Percentiles rank a stretch among this genome's conserved stretches.
phyloP scores from a whole-genome alignment of 75 land plant species.

The Pinus taeda region DNA sequence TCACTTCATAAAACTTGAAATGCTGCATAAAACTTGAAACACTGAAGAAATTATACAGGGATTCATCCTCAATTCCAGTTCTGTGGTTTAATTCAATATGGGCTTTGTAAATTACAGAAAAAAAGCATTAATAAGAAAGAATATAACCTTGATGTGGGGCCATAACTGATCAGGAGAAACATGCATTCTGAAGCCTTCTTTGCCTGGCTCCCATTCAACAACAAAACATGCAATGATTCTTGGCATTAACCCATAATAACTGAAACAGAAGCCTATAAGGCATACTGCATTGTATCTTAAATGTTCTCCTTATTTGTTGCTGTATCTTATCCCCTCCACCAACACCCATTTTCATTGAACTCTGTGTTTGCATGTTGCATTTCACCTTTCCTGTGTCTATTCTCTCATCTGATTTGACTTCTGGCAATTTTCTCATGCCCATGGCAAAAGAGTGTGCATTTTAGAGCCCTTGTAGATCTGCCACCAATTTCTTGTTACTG shows the following conservation, averaged over 20 bases:
- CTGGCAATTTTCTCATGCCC: slow-evolving; percentile 80
- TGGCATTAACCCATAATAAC: slow-evolving; percentile 65
- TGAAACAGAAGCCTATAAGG: slow-evolving; percentile 93
- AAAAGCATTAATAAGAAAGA: not conserved
- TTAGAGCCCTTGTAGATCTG: slow-evolving; percentile 80
- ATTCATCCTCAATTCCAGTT: too few species aligned
- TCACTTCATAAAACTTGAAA: too few species aligned
- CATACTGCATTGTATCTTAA: slow-evolving; percentile 94
- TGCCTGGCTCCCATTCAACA: slow-evolving; percentile 94
- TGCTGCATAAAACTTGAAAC: too few species aligned
- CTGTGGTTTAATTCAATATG: not conserved
- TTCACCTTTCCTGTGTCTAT: slow-evolving; percentile 43
- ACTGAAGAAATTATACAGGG: too few species aligned
- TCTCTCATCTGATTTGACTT: slow-evolving; percentile 64
- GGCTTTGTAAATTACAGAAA: not conserved
- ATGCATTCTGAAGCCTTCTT: slow-evolving; percentile 95
- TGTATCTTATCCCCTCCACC: slow-evolving; percentile 51
- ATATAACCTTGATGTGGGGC: slow-evolving; percentile 96
- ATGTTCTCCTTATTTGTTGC: slow-evolving; percentile 68
- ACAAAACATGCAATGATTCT: slow-evolving; percentile 87
- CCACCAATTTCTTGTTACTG: slow-evolving; percentile 79
- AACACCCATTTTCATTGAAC: slow-evolving; percentile 22
- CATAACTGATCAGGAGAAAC: slow-evolving; percentile 97
- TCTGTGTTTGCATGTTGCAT: slow-evolving; percentile 22
- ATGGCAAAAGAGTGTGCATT: slow-evolving; percentile 88